phyloP scores from a whole-genome alignment of 495 filamentous ascomycete genomes.

The Penicilliopsis zonata region DNA sequence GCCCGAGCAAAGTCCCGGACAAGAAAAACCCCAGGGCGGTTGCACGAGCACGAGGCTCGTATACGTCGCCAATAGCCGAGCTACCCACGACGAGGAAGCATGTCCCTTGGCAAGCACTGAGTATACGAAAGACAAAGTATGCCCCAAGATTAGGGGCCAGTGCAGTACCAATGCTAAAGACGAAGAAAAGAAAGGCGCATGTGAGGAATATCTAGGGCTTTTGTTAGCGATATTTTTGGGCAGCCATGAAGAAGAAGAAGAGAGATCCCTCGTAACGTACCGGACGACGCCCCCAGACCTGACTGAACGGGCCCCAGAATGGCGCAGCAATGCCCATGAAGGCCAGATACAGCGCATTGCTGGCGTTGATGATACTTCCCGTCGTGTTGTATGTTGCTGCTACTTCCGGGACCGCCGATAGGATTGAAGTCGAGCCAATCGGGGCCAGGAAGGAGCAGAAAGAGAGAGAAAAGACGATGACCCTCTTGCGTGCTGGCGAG shows the following conservation, averaged over 20 bases:
- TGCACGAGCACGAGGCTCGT: constrained; percentile 51
- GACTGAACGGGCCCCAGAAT: constrained; percentile 56
- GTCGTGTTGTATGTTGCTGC: constrained; percentile 48
- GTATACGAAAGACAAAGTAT: constrained; percentile 58
- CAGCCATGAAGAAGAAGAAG: not conserved
- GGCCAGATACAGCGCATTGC: constrained; percentile 56
- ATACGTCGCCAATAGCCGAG: constrained; percentile 53
- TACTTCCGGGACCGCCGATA: constrained; percentile 60
- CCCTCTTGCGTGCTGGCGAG: constrained; percentile 39
- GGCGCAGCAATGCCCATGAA: constrained; percentile 58
- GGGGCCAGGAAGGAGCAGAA: constrained; percentile 59
- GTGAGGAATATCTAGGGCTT: constrained; percentile 39
- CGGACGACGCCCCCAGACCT: constrained; percentile 51
- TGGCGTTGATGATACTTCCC: constrained; percentile 53
- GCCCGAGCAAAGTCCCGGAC: constrained; percentile 56
- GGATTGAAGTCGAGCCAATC: constrained; percentile 54
- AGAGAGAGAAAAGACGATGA: constrained; percentile 51
- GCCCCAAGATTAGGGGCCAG: constrained; percentile 51
- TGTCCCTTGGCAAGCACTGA: constrained; percentile 63
- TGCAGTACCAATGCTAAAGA: constrained; percentile 53
- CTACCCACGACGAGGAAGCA: constrained; percentile 55
- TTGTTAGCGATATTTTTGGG: not conserved
- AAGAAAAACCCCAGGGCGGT: constrained; percentile 61
- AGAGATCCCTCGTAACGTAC: constrained; percentile 22
- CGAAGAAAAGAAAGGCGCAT: constrained; percentile 46